Evolutionary conservation across 805 yeast species (phyloP), one percentile per base, ranked within the genome.

Genomic region (Saccharomyces eubayanus): DNA sequence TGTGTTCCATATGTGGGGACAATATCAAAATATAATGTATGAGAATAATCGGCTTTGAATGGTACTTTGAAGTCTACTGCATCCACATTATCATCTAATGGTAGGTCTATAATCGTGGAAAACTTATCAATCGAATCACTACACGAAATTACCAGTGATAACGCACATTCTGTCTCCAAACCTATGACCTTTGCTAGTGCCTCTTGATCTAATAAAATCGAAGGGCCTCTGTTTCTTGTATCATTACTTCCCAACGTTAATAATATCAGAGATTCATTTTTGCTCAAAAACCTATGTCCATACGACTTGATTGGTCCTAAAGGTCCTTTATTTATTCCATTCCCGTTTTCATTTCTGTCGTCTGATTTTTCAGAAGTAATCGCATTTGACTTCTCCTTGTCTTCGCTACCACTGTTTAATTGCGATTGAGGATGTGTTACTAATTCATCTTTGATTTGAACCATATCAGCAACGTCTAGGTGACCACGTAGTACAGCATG

Each of bases 401-500:
- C 41, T 6, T 51, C 49, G 14, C 12, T 31, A 6, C 31, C 21
- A 28, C 43, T 36, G 43, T 36, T 36, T 16, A 36, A 16, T 11
- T 36, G 43, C 20, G 43, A 36, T 16, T 36, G 43, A 9, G 43
- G 43, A 36, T 36, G 48, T 16, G 29, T 51, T 51, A 24, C 41
- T 28, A 11, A 51, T 28, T 61, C 56, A 31, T 55, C 57, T 3
- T 59, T 55, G 20, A 65, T 55, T 30, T 76, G 76, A 53, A 92
- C 72, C 62, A 81, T 61, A 51, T 81, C 81, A 1, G 94, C 84
- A 40, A 89, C 79, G 2, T 74, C 77, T 54, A 91, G 72, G 67
- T 90, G 96, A 5, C 98, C 98, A 61, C 97, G 78, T 48, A 92
- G 74, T 49, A 89, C 84, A 0, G 97, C 97, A 69, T 92, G 98